phyloP scores from a whole-genome alignment of 2,329 filamentous ascomycete genomes.

The Sarocladium oryzae region DNA sequence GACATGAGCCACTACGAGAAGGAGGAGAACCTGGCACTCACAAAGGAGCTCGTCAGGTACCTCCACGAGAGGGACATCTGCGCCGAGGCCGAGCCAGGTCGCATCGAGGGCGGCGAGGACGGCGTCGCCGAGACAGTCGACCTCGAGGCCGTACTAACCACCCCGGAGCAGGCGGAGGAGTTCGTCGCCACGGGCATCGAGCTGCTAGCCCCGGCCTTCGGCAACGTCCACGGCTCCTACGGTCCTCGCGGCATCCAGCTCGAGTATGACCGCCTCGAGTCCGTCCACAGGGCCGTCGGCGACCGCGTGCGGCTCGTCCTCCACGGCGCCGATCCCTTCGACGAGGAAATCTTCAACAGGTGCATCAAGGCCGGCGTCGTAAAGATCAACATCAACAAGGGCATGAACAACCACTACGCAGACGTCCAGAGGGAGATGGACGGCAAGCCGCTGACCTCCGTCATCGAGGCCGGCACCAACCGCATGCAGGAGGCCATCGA shows the following conservation, averaged over 20 bases:
- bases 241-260: slow-evolving; percentile 15
- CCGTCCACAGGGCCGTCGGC: slow-evolving; percentile 35
- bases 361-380: slow-evolving; percentile 40
- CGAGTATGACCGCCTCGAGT: slow-evolving; percentile 18
- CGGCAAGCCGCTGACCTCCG: slow-evolving; percentile 35
- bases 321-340: slow-evolving; percentile 43
- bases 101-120: slow-evolving; percentile 61
- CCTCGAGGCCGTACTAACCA: slow-evolving; percentile 49
- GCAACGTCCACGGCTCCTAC: slow-evolving; percentile 63
- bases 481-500: slow-evolving; percentile 43
- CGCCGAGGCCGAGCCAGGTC: slow-evolving; percentile 32
- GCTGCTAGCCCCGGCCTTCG: slow-evolving; percentile 67
- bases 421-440: slow-evolving; percentile 14
- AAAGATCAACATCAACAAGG: slow-evolving; percentile 47
- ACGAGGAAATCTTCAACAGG: slow-evolving; percentile 34
- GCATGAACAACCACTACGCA: slow-evolving; percentile 22
- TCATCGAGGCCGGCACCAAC: slow-evolving; percentile 40
- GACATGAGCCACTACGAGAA: slow-evolving; percentile 70
- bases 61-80: slow-evolving; percentile 11
- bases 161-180: slow-evolving; percentile 60
- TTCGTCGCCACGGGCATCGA: slow-evolving; percentile 67
- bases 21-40: slow-evolving; percentile 55
- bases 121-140: slow-evolving; percentile 56
- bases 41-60: slow-evolving; percentile 13
- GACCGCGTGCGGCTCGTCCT: slow-evolving; percentile 39